Evolutionary conservation across 495 filamentous ascomycete genomes (phyloP).

Genomic region (Penicillium simplicissimum): DNA sequence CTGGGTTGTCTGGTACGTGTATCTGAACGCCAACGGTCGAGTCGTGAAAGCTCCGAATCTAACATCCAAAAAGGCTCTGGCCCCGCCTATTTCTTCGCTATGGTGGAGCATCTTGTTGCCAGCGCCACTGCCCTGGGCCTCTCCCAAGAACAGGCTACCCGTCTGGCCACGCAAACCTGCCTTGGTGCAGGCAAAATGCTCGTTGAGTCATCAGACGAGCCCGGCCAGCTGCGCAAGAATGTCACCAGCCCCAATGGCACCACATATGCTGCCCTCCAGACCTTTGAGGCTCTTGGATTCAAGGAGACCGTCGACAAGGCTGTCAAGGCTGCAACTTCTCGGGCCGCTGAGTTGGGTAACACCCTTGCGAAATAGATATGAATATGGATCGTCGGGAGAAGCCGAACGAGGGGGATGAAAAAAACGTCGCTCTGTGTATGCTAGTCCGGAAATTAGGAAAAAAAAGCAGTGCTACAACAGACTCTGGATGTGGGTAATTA

Average conservation of each 20-base stretch:
- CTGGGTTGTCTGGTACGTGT: conserved; percentile 42
- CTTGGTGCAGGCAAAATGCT: conserved; percentile 47
- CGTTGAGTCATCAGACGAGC: conserved; percentile 36
- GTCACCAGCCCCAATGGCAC: conserved; percentile 48
- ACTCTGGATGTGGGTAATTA: background rate
- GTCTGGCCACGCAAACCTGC: conserved; percentile 43
- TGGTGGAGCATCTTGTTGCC: conserved; percentile 45
- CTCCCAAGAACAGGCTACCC: conserved; percentile 41
- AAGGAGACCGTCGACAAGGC: conserved; percentile 40
- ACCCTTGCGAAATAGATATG: conserved; percentile 8
- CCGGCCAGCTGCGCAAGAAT: conserved; percentile 43
- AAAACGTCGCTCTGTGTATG: background rate
- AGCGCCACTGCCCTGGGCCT: conserved; percentile 42
- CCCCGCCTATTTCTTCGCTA: conserved; percentile 48
- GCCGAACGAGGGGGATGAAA: too few relatives aligned
- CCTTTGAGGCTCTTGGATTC: conserved; percentile 38
- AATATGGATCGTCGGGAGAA: background rate
- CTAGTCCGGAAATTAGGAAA: background rate
- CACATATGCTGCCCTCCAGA: conserved; percentile 41
- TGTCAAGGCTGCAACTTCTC: conserved; percentile 39
- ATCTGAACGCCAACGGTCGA: background rate
- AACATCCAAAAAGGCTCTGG: conserved; percentile 35
- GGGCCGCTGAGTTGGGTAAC: conserved; percentile 38
- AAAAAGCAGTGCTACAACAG: background rate
- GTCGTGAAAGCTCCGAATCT: background rate